These are phyloP conservation scores for Candida labiduridarum DNA, from an alignment of 1,139 yeast genomes.

Conservation along the genomic window DNA sequence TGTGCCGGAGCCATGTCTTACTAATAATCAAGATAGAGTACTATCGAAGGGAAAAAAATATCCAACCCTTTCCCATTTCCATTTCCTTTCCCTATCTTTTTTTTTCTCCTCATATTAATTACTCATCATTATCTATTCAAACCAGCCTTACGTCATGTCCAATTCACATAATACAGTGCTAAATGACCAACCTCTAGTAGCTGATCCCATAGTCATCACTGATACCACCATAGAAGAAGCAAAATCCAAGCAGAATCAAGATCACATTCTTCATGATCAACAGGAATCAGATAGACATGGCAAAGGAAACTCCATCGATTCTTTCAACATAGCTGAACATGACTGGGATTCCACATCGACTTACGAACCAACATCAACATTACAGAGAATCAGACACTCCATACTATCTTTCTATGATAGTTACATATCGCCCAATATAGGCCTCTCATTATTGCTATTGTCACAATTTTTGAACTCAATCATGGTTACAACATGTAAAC, in stretches of 20 bases:
- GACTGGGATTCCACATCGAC: constrained; percentile 4
- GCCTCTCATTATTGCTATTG: constrained; percentile 46
- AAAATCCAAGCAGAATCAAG: background rate
- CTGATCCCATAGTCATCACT: constrained; percentile 13
- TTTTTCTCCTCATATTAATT: background rate
- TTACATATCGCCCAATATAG: constrained; percentile 28
- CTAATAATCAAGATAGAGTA: too few relatives aligned
- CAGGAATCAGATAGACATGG: background rate
- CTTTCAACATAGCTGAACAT: constrained; percentile 10
- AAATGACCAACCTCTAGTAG: constrained; percentile 15
- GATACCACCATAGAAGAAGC: background rate
- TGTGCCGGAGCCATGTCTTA: background rate
- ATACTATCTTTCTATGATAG: constrained; percentile 7
- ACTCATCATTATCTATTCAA: background rate
- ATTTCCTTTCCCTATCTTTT: background rate
- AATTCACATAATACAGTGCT: constrained; percentile 11
- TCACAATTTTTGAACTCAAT: constrained; percentile 74
- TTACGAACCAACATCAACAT: background rate
- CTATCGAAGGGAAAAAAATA: background rate
- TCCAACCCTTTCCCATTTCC: background rate
- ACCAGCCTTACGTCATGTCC: background rate
- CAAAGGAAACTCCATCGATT: constrained; percentile 8
- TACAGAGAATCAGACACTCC: constrained; percentile 3
- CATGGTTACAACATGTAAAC: constrained; percentile 75
- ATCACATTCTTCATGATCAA: constrained; percentile 2